Evolutionary conservation across 768 basidiomycete genomes (phyloP), one percentile per base, ranked within the genome.

Genomic region (Termitomyces sp.): DNA sequence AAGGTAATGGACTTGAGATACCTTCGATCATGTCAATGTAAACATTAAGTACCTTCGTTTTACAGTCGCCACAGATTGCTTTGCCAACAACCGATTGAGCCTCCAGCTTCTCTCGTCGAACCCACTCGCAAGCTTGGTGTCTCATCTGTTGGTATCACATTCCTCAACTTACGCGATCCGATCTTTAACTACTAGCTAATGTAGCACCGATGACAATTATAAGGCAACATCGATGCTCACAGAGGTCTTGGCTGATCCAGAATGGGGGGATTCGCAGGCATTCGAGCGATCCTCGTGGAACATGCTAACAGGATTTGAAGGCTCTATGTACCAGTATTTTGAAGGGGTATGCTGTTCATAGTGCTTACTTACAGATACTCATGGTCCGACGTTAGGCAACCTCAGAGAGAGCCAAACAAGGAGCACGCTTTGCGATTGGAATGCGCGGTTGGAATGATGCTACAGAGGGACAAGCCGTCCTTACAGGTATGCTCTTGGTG

Each of bases 1-100:
- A 71, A 65, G 69, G 69, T 69, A 51, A 16, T 41, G 5, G 8
- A 19, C 42, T 3, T n/a, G 1, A 4, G 3, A 19, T 0, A 3
- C 11, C 7, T 19, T 38, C 11, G 4, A 27, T 17, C 17, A 3
- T 10, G 1, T 17, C 17, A 4, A 44, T 17, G 16, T 14, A 44
- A 14, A 51, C 11, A 19, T 14, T 51, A 7, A 0, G 10, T 47
- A 47, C 17, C n/a, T 32, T 25, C 21, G 17, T 43, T 29, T 23
- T n/a, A 32, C 14, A 77, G 76, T 77, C 2, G 61, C 63, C 25
- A 62, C 62, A 12, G 68, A 76, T 46, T 71, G 75, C 0, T 78
- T 75, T 52, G 71, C 73, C 3, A 77, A 79, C 54, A 79, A 76
- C 59, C 69, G 76, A 0, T 65, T 80, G 1, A 75, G 73, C 53